phyloP scores from a whole-genome alignment of 2,329 filamentous ascomycete genomes.

The Westerdykella aurantiaca region DNA sequence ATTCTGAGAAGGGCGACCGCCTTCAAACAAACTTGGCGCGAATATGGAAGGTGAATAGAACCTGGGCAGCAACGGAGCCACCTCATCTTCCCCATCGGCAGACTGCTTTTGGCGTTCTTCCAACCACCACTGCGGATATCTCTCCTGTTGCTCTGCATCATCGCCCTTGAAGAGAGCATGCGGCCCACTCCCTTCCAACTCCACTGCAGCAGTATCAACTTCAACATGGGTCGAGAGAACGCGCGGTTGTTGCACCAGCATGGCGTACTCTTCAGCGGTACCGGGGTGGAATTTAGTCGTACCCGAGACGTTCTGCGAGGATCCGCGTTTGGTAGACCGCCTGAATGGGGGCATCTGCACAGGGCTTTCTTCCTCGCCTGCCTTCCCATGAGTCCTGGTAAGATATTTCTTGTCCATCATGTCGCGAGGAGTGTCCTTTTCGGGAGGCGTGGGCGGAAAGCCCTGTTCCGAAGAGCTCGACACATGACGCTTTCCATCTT shows the following conservation, averaged over 20 bases:
- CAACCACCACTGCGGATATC: background rate
- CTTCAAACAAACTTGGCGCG: slow-evolving; percentile 13
- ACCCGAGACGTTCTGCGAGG: slow-evolving; percentile 11
- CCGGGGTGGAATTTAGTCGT: slow-evolving; percentile 21
- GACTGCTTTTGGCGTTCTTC: background rate
- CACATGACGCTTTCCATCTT: no score
- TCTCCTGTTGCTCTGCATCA: slow-evolving; percentile 4
- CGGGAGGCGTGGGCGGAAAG: slow-evolving; percentile 38
- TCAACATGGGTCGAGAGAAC: slow-evolving; percentile 14
- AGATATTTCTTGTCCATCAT: background rate
- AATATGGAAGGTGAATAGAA: slow-evolving; percentile 29
- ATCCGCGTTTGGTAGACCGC: background rate
- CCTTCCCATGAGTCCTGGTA: background rate
- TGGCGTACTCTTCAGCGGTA: slow-evolving; percentile 23
- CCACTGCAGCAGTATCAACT: slow-evolving; percentile 4
- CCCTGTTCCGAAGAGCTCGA: slow-evolving; percentile 8
- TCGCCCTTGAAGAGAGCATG: background rate
- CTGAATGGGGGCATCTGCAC: background rate
- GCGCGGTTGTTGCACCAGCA: slow-evolving; percentile 19
- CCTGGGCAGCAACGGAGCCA: slow-evolving; percentile 12
- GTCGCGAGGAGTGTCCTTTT: slow-evolving; percentile 41
- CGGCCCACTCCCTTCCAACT: background rate
- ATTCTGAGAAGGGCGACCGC: slow-evolving; percentile 25
- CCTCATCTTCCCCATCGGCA: background rate
- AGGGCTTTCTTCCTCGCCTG: background rate